Evolutionary conservation across 805 yeast species (phyloP).

Genomic region (Candida sakaeoensis): DNA sequence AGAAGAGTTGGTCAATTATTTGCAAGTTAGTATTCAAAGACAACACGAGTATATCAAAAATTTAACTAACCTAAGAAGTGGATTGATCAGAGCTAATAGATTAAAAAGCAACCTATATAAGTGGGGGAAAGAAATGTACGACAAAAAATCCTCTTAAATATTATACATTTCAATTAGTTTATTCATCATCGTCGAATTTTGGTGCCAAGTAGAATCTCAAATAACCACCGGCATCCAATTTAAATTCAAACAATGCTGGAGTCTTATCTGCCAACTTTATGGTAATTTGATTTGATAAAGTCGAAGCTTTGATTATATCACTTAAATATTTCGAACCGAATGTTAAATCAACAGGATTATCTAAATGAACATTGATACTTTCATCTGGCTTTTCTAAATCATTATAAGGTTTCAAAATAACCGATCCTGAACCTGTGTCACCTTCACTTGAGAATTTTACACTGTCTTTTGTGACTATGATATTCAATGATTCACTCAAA

Average conservation of each 20-base stretch:
- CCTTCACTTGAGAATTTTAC: conserved; percentile 89
- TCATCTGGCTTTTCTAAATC: conserved; percentile 79
- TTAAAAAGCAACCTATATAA: conserved; percentile 63
- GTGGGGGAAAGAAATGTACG: conserved; percentile 88
- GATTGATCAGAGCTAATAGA: conserved; percentile 74
- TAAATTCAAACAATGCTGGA: conserved; percentile 92
- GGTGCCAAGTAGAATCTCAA: conserved; percentile 96
- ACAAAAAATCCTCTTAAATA: conserved; percentile 24
- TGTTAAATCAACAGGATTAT: conserved; percentile 81
- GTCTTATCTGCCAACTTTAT: conserved; percentile 85
- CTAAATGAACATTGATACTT: conserved; percentile 70
- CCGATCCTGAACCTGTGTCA: conserved; percentile 83
- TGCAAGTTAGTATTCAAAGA: conserved; percentile 44
- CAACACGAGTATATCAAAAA: conserved; percentile 82
- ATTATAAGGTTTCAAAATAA: conserved; percentile 78
- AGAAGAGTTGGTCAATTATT: conserved; percentile 41
- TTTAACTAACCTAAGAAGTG: conserved; percentile 67
- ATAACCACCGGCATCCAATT: conserved; percentile 81
- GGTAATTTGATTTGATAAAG: conserved; percentile 72
- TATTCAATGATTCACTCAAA: conserved; percentile 81
- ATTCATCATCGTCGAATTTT: conserved; percentile 90
- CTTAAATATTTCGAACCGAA: conserved; percentile 89
- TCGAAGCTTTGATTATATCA: conserved; percentile 88
- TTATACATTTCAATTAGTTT: conserved; percentile 12
- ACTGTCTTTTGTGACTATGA: conserved; percentile 86